Evolutionary conservation across 176 grass and related monocot species (phyloP).

Genomic region (Musa schizocarpa): DNA sequence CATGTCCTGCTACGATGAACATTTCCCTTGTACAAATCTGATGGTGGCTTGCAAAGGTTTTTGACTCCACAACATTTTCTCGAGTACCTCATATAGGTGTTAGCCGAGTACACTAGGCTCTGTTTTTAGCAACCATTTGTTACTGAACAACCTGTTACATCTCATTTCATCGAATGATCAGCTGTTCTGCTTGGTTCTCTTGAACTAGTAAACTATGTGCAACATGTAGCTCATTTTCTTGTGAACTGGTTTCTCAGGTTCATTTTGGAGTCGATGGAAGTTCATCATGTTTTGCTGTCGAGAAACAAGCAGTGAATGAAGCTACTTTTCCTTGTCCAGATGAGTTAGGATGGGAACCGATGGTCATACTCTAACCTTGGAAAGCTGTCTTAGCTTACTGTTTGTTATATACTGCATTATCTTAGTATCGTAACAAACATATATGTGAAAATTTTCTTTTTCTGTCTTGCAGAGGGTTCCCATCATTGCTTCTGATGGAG

Average conservation of each 20-base stretch:
- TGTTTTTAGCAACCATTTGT: too few relatives aligned
- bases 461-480: slow-evolving; percentile 49
- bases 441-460: background rate
- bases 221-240: background rate
- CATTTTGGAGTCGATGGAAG: slow-evolving; percentile 90
- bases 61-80: too few relatives aligned
- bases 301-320: slow-evolving; percentile 89
- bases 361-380: slow-evolving; percentile 35
- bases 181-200: background rate
- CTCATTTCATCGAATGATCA: background rate
- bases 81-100: too few relatives aligned
- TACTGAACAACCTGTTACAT: background rate
- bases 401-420: background rate
- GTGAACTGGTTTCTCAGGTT: slow-evolving; percentile 29
- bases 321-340: slow-evolving; percentile 84
- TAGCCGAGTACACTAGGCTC: too few relatives aligned
- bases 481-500: slow-evolving; percentile 73
- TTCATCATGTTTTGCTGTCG: slow-evolving; percentile 62
- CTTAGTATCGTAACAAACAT: background rate
- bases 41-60: too few relatives aligned
- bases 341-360: slow-evolving; percentile 97
- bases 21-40: too few relatives aligned
- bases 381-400: background rate
- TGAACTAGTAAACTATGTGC: background rate
- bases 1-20: too few relatives aligned